Evolutionary conservation across 257 asterid genomes (phyloP), one percentile per base, ranked within the genome.

Genomic region (Gentiana macrophylla): DNA sequence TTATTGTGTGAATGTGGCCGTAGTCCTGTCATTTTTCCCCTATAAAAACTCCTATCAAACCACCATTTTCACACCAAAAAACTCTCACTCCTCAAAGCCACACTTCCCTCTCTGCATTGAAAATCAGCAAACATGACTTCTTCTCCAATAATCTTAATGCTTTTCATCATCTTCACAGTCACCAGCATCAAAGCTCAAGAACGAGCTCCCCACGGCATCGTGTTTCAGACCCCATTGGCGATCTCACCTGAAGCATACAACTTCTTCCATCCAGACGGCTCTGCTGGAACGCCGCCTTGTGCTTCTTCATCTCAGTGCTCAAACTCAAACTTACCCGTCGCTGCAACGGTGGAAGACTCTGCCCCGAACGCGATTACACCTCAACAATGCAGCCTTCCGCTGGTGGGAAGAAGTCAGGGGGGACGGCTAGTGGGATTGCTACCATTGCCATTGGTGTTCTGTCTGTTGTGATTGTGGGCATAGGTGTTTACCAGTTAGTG

Each of bases 241-340:
- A 36, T 78, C 59, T 60, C 79, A 41, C 84, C 81, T 5, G 72
- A 75, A 44, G 79, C 79, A 33, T 78, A 72, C 46, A 71, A 67
- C 0, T 78, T 72, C 44, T 78, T 78, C 50, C 65, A 75, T 59
- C 77, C 84, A 24, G 65, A 74, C 10, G 53, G 63, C 35, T 53
- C 53, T 12, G 55, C 37, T 36, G 49, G 47, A 15, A 62, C 47
- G 24, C 57, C 15, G 35, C 66, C 63, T 9, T 65, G 70, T 36
- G 46, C 46, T 41, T 15, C 24, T 15, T n/a, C 64, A 52, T 49
- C 72, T 43, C 50, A 62, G 13, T 67, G 73, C 62, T 15, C 24
- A 15, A 15, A 15, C 24, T 66, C 76, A 34, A 62, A 68, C 38
- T 56, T 72, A 54, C 79, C 81, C 24, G 68, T 66, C 8, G 77